These are phyloP conservation scores for Podospora didyma DNA, from an alignment of 495 filamentous ascomycete genomes.

Conservation along the genomic window DNA sequence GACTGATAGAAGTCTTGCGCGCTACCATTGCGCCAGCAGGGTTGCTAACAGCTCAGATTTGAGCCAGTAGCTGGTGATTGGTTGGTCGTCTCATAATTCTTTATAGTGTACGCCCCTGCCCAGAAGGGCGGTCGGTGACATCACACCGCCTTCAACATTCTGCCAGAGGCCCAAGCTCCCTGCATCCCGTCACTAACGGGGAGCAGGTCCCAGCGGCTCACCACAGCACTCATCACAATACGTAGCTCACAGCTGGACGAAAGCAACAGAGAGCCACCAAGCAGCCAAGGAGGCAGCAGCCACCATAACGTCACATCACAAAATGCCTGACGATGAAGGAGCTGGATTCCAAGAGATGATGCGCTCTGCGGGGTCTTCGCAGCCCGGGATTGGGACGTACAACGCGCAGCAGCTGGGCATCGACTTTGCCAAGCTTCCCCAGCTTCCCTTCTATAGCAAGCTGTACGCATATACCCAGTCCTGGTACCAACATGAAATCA, in stretches of 20 bases:
- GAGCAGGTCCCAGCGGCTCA: no score
- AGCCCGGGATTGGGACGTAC: not conserved
- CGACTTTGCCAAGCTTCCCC: slow-evolving; percentile 4
- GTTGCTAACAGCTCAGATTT: not conserved
- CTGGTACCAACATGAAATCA: slow-evolving; percentile 4
- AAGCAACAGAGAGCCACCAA: not conserved
- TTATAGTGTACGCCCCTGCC: not conserved
- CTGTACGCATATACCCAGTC: slow-evolving; percentile 7
- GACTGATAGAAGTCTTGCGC: slow-evolving; percentile 20
- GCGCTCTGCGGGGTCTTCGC: no score
- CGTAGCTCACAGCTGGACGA: no score
- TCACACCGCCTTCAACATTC: no score
- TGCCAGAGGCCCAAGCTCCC: no score
- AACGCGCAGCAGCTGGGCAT: slow-evolving; percentile 3
- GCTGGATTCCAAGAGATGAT: no score
- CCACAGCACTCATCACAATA: no score
- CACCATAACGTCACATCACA: no score
- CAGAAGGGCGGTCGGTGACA: no score
- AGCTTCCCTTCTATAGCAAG: slow-evolving; percentile 9
- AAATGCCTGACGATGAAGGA: no score
- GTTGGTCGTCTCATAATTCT: not conserved
- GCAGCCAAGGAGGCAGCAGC: no score
- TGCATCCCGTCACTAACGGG: no score
- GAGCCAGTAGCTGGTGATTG: not conserved
- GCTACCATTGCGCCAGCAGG: slow-evolving; percentile 25